Evolutionary conservation across 2,329 filamentous ascomycete species (phyloP).

Genomic region (Alternaria ethzedia): DNA sequence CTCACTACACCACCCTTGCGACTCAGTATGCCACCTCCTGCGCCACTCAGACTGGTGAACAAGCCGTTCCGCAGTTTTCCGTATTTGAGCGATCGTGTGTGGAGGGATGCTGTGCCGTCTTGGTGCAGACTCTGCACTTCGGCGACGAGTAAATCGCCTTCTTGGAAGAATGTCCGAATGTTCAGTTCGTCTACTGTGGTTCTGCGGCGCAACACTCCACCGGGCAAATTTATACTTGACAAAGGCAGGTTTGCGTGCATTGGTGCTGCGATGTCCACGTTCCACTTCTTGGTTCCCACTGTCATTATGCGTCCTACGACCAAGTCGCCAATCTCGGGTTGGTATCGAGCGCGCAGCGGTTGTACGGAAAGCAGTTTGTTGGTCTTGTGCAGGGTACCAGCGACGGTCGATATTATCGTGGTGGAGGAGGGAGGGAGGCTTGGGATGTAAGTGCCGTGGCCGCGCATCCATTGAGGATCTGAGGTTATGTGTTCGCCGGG

Average conservation of each 20-base stretch:
- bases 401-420: slow-evolving; percentile 86
- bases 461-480: slow-evolving; percentile 97
- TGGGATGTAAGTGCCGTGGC: slow-evolving; percentile 87
- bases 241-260: slow-evolving; percentile 86
- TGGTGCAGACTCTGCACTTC: slow-evolving; percentile 90
- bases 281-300: slow-evolving; percentile 93
- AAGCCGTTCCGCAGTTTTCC: slow-evolving; percentile 94
- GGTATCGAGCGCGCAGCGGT: slow-evolving; percentile 90
- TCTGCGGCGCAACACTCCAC: slow-evolving; percentile 86
- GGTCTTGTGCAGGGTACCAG: slow-evolving; percentile 87
- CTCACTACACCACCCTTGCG: slow-evolving; percentile 77
- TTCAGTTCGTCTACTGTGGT: slow-evolving; percentile 97
- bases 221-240: slow-evolving; percentile 90
- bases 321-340: slow-evolving; percentile 93
- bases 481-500: slow-evolving; percentile 87
- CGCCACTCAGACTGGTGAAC: slow-evolving; percentile 81
- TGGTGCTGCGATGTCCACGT: slow-evolving; percentile 88
- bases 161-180: slow-evolving; percentile 95
- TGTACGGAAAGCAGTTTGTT: slow-evolving; percentile 96
- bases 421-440: slow-evolving; percentile 55
- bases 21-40: slow-evolving; percentile 66
- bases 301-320: slow-evolving; percentile 93
- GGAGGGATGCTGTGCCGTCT: slow-evolving; percentile 85
- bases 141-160: slow-evolving; percentile 91
- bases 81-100: slow-evolving; percentile 90